Evolutionary conservation across 805 yeast species (phyloP).

Genomic region (Hanseniaspora mollemarum): DNA sequence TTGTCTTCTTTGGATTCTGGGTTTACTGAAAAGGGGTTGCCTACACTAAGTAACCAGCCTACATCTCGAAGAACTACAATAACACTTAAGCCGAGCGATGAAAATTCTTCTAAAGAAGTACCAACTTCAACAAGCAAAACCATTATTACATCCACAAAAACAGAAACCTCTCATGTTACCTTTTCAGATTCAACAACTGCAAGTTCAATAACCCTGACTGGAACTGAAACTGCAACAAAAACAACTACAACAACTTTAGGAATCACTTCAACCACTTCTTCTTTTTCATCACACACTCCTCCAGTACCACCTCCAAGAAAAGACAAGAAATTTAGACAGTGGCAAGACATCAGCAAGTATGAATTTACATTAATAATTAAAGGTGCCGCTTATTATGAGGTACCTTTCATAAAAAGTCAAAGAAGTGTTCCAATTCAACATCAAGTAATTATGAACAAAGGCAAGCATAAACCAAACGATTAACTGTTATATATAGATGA

Average conservation of each 20-base stretch:
- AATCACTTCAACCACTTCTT: background rate
- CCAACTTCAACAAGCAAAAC: background rate
- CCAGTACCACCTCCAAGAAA: conserved; percentile 12
- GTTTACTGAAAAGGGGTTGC: background rate
- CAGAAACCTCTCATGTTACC: background rate
- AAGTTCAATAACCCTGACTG: background rate
- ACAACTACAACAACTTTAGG: background rate
- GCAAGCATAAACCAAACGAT: background rate
- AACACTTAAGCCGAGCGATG: background rate
- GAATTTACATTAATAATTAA: conserved; percentile 79
- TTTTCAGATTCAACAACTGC: background rate
- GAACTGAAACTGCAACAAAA: background rate
- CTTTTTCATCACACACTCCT: no score
- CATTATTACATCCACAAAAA: background rate
- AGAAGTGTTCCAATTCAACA: conserved; percentile 54
- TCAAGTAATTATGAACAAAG: conserved; percentile 46
- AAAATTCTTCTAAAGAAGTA: background rate
- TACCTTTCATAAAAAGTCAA: conserved; percentile 49
- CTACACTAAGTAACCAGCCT: background rate
- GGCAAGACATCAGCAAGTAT: conserved; percentile 63
- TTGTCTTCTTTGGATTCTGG: background rate
- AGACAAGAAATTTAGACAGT: conserved; percentile 35
- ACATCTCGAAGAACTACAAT: background rate
- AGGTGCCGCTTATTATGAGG: conserved; percentile 66
- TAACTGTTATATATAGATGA: no score